Conservation (phyloP, 2,329 filamentous ascomycete genomes). For the Fusarium oligoseptatum region DNA sequence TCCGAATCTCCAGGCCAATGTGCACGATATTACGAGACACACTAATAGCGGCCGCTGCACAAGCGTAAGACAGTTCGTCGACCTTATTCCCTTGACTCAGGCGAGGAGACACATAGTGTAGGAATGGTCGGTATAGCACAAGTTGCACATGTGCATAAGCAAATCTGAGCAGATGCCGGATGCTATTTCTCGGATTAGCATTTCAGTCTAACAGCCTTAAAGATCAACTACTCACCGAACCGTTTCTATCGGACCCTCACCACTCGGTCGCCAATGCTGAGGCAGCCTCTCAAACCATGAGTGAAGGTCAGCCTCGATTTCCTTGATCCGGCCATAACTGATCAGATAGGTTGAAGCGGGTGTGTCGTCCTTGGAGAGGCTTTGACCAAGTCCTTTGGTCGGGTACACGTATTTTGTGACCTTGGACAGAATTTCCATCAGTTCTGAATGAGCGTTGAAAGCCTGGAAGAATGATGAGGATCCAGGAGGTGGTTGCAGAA, state of each 20-base stretch:
- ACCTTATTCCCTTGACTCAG: slow-evolving; percentile 68
- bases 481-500: slow-evolving; percentile 67
- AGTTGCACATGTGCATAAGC: slow-evolving; percentile 88
- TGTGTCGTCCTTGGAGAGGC: slow-evolving; percentile 56
- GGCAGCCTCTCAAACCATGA: slow-evolving; percentile 78
- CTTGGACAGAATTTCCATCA: slow-evolving; percentile 75
- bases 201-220: neutral
- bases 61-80: slow-evolving; percentile 85
- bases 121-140: slow-evolving; percentile 84
- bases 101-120: slow-evolving; percentile 83
- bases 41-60: slow-evolving; percentile 72
- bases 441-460: slow-evolving; percentile 73
- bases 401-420: slow-evolving; percentile 77
- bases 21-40: slow-evolving; percentile 82
- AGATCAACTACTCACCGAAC: slow-evolving; percentile 71
- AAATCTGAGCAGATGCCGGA: slow-evolving; percentile 82
- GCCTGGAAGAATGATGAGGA: slow-evolving; percentile 72
- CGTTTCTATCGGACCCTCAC: slow-evolving; percentile 80
- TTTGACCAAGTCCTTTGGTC: slow-evolving; percentile 67
- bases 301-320: slow-evolving; percentile 74
- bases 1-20: slow-evolving; percentile 82
- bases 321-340: slow-evolving; percentile 72
- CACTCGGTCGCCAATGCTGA: slow-evolving; percentile 81
- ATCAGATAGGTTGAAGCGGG: slow-evolving; percentile 70
- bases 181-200: slow-evolving; percentile 52